phyloP scores from a whole-genome alignment of 768 basidiomycete genomes.

The Termitomyces sp. region DNA sequence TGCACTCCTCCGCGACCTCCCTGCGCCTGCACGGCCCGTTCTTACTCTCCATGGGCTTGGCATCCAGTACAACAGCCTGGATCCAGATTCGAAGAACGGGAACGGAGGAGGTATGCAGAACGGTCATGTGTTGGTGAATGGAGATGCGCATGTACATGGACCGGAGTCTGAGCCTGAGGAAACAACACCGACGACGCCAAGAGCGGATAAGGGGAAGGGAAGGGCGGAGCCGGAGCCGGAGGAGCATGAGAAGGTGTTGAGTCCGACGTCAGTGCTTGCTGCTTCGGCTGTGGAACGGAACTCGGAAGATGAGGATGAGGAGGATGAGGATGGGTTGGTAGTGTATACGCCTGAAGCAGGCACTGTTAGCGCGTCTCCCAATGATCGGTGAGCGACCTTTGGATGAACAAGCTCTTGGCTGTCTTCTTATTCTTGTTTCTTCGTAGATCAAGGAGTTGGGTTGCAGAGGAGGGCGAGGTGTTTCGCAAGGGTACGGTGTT shows the following conservation, averaged over 20 bases:
- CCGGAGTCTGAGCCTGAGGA: constrained; percentile 23
- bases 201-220: constrained; percentile 77
- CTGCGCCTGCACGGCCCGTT: constrained; percentile 33
- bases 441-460: constrained; percentile 70
- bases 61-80: constrained; percentile 29
- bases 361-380: constrained; percentile 34
- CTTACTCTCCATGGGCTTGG: constrained; percentile 46
- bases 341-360: constrained; percentile 28
- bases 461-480: constrained; percentile 94
- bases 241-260: constrained; percentile 66
- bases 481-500: constrained; percentile 88
- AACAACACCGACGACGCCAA: constrained; percentile 50
- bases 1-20: constrained; percentile 47
- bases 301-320: constrained; percentile 42
- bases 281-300: constrained; percentile 44
- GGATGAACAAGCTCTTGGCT: neutral
- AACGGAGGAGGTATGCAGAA: neutral
- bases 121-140: constrained; percentile 11
- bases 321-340: constrained; percentile 37
- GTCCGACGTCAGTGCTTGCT: constrained; percentile 53
- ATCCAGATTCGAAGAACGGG: constrained; percentile 2
- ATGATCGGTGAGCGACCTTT: constrained; percentile 43
- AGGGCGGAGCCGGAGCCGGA: constrained; percentile 67
- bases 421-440: neutral
- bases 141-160: constrained; percentile 4